Conservation (phyloP, 257 asterid species). For the Linderniella brevidens region DNA sequence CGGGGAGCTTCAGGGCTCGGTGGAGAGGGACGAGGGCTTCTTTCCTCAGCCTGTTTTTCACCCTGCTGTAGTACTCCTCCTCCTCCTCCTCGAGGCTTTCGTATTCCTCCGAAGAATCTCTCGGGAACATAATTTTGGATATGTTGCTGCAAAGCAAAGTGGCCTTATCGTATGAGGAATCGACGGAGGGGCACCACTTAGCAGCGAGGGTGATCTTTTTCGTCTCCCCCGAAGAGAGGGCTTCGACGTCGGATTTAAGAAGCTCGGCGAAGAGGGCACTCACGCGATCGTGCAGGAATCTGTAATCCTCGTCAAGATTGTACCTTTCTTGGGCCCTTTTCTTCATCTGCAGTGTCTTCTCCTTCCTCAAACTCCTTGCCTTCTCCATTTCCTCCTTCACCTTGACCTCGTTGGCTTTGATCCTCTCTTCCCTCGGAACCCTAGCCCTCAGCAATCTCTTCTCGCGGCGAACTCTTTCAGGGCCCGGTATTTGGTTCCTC, state of each 20-base stretch:
- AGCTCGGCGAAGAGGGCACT: constrained; percentile 22
- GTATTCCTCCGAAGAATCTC: constrained; percentile 15
- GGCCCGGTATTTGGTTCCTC: background rate
- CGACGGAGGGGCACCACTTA: constrained; percentile 48
- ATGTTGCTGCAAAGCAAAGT: constrained; percentile 33
- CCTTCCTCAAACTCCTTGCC: constrained; percentile 19
- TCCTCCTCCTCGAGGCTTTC: constrained; percentile 20
- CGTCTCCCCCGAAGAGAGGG: constrained; percentile 15
- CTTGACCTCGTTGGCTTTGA: constrained; percentile 9
- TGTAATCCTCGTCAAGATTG: constrained; percentile 18
- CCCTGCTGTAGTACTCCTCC: constrained; percentile 23
- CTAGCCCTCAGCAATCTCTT: constrained; percentile 13
- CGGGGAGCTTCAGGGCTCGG: constrained; percentile 33
- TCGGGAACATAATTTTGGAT: constrained; percentile 25
- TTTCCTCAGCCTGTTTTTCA: constrained; percentile 35
- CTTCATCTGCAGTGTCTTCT: constrained; percentile 16
- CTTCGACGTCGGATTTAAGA: constrained; percentile 24
- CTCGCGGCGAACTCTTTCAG: constrained; percentile 8
- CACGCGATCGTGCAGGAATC: constrained; percentile 24
- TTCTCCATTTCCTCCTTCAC: constrained; percentile 20
- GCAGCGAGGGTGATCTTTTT: constrained; percentile 31
- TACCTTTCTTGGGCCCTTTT: constrained; percentile 20
- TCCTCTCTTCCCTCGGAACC: constrained; percentile 13
- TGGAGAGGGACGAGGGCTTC: constrained; percentile 43
- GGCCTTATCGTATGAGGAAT: constrained; percentile 39